Percentiles rank a stretch among this genome's conserved stretches.
These are phyloP conservation scores for Narthecium ossifragum DNA, from an alignment of 106 monocot genomes.

Conservation along the genomic window DNA sequence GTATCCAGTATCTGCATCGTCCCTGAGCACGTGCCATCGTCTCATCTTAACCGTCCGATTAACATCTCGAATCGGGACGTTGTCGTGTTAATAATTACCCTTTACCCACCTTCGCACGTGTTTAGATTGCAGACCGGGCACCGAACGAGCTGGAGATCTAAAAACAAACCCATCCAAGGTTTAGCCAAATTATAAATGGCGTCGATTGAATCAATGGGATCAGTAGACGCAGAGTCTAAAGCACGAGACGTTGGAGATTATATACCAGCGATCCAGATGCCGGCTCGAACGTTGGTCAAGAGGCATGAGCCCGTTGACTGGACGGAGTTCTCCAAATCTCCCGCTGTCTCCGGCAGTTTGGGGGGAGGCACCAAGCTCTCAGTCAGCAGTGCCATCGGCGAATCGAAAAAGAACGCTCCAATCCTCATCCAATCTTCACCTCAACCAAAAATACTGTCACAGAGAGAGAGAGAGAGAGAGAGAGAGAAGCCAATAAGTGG, in stretches of 20 bases:
- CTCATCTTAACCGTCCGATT: too few species aligned
- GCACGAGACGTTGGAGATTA: background rate
- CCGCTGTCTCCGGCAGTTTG: conserved; percentile 14
- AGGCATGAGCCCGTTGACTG: conserved; percentile 31
- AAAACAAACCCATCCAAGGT: too few species aligned
- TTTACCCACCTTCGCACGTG: conserved; percentile 54
- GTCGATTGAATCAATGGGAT: background rate
- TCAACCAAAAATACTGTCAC: background rate
- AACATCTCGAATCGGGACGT: too few species aligned
- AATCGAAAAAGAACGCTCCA: conserved; percentile 58
- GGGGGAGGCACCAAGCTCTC: conserved; percentile 34
- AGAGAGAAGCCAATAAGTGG: too few species aligned
- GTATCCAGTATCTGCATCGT: conserved; percentile 90
- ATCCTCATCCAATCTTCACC: conserved; percentile 67
- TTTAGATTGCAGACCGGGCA: conserved; percentile 71
- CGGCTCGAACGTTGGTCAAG: conserved; percentile 30
- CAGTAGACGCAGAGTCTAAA: background rate
- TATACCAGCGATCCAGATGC: conserved; percentile 78
- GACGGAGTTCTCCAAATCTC: conserved; percentile 22
- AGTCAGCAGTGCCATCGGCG: conserved; percentile 35
- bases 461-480: background rate
- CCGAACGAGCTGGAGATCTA: conserved; percentile 68
- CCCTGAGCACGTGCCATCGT: too few species aligned
- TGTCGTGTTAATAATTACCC: background rate
- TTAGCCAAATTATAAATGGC: too few species aligned